Evolutionary conservation across 805 yeast species (phyloP).

Genomic region (Pichia scutulata): DNA sequence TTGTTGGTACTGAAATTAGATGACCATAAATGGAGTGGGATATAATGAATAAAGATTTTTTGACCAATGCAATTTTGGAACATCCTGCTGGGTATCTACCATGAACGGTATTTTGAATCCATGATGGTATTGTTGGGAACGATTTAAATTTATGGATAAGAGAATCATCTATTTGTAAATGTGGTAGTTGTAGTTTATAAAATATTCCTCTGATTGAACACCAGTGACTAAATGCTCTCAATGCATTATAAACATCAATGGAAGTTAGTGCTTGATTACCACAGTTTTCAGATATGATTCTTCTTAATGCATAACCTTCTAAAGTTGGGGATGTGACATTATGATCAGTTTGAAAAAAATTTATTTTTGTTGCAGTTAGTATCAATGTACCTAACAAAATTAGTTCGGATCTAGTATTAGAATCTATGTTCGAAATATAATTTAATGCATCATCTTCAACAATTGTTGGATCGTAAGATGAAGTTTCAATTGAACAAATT

Average conservation of each 20-base stretch:
- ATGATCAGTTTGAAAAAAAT: constrained; percentile 50
- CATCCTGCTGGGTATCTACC: constrained; percentile 48
- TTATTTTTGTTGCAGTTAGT: constrained; percentile 39
- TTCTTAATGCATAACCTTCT: constrained; percentile 38
- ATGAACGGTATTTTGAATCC: constrained; percentile 33
- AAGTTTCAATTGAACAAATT: constrained; percentile 30
- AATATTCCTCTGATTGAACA: constrained; percentile 43
- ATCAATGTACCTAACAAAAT: constrained; percentile 36
- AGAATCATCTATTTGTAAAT: constrained; percentile 29
- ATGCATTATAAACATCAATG: constrained; percentile 37
- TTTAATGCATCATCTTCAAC: constrained; percentile 28
- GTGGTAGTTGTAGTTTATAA: constrained; percentile 33
- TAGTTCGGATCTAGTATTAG: constrained; percentile 25
- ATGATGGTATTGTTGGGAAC: constrained; percentile 37
- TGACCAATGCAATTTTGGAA: constrained; percentile 37
- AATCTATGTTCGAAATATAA: constrained; percentile 24
- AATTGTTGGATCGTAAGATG: constrained; percentile 27
- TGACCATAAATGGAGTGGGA: constrained; percentile 32
- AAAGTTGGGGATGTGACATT: constrained; percentile 40
- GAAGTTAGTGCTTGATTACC: constrained; percentile 33
- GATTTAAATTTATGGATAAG: constrained; percentile 26
- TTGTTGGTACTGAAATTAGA: constrained; percentile 31
- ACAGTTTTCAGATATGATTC: constrained; percentile 31
- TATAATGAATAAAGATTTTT: constrained; percentile 31
- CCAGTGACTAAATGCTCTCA: constrained; percentile 50